Percentiles rank a stretch among this genome's conserved stretches.
phyloP scores from a whole-genome alignment of 164 flowering plant genomes.

The Vitis labrusca region DNA sequence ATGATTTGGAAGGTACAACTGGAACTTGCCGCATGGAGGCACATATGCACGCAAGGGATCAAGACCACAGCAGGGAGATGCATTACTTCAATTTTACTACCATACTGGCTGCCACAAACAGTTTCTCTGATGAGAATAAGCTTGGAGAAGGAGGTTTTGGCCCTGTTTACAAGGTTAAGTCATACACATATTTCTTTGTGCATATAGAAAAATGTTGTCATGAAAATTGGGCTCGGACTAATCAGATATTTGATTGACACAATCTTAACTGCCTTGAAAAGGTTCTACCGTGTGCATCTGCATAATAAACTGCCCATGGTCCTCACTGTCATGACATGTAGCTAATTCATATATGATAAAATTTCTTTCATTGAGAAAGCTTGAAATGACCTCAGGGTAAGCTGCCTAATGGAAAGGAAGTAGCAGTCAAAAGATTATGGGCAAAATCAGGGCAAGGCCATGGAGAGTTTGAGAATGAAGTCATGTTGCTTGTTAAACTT shows the following conservation, averaged over 20 bases:
- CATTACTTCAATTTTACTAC: conserved; percentile 13
- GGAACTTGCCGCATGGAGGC: too few relatives aligned
- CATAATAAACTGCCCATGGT: neutral
- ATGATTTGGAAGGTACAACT: too few relatives aligned
- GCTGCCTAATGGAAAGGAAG: conserved; percentile 28
- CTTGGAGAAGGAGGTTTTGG: conserved; percentile 44
- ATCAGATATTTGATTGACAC: too few relatives aligned
- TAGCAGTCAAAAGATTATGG: conserved; percentile 52
- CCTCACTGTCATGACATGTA: neutral
- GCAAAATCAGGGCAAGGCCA: conserved; percentile 37
- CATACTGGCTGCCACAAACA: conserved; percentile 26
- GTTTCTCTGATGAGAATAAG: conserved; percentile 28
- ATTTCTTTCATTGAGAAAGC: conserved; percentile 1
- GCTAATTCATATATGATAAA: neutral
- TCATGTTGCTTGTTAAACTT: conserved; percentile 36
- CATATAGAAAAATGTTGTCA: too few relatives aligned
- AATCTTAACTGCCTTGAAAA: neutral
- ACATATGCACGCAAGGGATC: neutral
- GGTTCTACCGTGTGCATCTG: neutral
- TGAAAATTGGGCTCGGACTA: too few relatives aligned
- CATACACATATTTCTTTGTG: too few relatives aligned
- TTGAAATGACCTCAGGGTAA: conserved; percentile 31
- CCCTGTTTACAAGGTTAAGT: conserved; percentile 44
- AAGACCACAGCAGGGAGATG: too few relatives aligned
- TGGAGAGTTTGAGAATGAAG: conserved; percentile 45